A percentile compares a stretch with the other conserved stretches of the same genome.
Conservation (phyloP, 306 rosid species). For the Potentilla sterilis region DNA sequence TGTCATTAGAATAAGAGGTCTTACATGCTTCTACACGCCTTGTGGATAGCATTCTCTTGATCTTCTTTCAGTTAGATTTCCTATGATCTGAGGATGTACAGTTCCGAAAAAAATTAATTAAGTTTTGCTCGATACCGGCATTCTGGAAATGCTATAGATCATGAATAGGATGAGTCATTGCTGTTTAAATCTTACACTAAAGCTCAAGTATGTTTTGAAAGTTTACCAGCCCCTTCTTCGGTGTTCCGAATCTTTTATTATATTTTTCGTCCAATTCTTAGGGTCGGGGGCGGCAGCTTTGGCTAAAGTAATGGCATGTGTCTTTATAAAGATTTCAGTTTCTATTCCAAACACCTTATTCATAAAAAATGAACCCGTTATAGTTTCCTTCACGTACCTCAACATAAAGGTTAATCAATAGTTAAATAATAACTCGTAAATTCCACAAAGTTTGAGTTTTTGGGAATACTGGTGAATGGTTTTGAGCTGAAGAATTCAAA, state of each 20-base stretch:
- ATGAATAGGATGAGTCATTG: slow-evolving; percentile 16
- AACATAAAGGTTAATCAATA: no score
- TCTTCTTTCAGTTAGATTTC: slow-evolving; percentile 36
- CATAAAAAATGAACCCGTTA: no score
- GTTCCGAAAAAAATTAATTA: slow-evolving; percentile 17
- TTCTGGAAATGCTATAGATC: slow-evolving; percentile 23
- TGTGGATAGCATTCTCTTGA: slow-evolving; percentile 36
- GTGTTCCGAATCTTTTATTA: neutral
- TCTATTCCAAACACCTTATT: no score
- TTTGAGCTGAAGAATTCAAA: no score
- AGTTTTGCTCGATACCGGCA: slow-evolving; percentile 29
- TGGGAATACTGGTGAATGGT: no score
- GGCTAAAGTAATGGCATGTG: no score
- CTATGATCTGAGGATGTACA: slow-evolving; percentile 39
- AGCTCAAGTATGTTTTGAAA: slow-evolving; percentile 6
- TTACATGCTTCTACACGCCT: slow-evolving; percentile 27
- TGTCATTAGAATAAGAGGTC: slow-evolving; percentile 45
- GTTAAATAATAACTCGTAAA: no score
- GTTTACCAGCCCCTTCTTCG: neutral
- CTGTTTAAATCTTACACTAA: neutral
- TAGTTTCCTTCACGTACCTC: no score
- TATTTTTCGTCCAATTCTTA: neutral
- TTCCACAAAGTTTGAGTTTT: no score
- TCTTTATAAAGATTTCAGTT: no score
- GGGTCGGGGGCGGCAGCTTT: neutral